phyloP scores from a whole-genome alignment of 768 basidiomycete species.

The Tylopilus vinaceipallidus region DNA sequence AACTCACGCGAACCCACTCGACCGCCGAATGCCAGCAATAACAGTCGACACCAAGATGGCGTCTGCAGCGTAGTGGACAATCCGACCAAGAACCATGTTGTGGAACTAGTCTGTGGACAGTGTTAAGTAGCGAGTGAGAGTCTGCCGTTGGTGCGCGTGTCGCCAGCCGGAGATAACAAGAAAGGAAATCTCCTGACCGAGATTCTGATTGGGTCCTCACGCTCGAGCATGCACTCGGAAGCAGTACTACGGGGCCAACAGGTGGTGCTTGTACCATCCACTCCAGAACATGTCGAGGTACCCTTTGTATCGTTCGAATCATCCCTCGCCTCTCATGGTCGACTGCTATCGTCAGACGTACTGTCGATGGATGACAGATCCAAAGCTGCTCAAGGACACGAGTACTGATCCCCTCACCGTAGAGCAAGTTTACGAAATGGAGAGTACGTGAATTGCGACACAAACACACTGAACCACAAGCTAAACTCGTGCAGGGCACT shows the following conservation, averaged over 20 bases:
- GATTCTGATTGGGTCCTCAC: too few species aligned
- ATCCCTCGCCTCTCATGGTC: too few species aligned
- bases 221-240: conserved; percentile 21
- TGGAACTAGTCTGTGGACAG: neutral
- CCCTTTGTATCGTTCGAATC: neutral
- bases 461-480: neutral
- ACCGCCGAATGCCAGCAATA: conserved; percentile 85
- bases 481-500: conserved; percentile 54
- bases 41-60: conserved; percentile 85
- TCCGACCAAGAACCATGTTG: conserved; percentile 61
- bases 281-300: conserved; percentile 47
- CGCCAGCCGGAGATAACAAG: neutral
- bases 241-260: conserved; percentile 58
- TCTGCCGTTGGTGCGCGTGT: neutral
- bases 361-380: conserved; percentile 84
- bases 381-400: conserved; percentile 69
- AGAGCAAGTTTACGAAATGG: conserved; percentile 87
- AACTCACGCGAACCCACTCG: conserved; percentile 87
- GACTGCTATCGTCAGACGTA: conserved; percentile 53
- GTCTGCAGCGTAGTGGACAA: conserved; percentile 83
- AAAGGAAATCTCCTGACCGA: too few species aligned
- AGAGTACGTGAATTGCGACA: conserved; percentile 49
- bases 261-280: conserved; percentile 81
- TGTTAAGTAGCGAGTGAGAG: neutral
- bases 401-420: conserved; percentile 82